A percentile compares a stretch with the other conserved stretches of the same genome.
Conservation (phyloP, 257 asterid genomes). For the Verbena officinalis region DNA sequence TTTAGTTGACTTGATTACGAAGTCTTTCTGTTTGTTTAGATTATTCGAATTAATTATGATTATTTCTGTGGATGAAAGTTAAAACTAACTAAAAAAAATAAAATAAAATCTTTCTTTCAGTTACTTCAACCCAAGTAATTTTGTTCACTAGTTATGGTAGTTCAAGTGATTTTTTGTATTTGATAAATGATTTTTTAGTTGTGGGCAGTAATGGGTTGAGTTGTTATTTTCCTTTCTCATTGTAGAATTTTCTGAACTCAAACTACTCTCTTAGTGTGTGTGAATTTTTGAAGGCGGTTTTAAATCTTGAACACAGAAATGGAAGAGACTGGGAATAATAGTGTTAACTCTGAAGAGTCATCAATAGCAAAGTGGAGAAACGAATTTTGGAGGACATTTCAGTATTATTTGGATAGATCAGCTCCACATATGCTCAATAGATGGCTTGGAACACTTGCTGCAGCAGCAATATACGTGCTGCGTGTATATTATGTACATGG, state of each 20-base stretch:
- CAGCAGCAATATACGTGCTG: constrained; percentile 52
- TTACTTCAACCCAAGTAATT: neutral
- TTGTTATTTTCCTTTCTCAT: neutral
- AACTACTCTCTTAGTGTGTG: neutral
- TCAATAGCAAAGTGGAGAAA: constrained; percentile 56
- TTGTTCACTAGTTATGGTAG: neutral
- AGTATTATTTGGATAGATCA: constrained; percentile 53
- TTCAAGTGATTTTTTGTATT: constrained; percentile 18
- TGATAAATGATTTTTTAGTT: neutral
- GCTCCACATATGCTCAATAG: constrained; percentile 51
- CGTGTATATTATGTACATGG: constrained; percentile 55
- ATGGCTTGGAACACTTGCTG: constrained; percentile 64
- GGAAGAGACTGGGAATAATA: constrained; percentile 44
- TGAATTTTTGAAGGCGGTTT: constrained; percentile 10
- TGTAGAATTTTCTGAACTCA: constrained; percentile 1
- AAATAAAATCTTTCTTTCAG: neutral
- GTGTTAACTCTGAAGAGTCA: constrained; percentile 34
- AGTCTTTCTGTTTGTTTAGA: constrained; percentile 1
- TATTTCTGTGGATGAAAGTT: neutral
- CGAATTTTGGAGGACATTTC: constrained; percentile 51
- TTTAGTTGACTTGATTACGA: constrained; percentile 14
- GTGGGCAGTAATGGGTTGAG: neutral
- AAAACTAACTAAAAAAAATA: neutral
- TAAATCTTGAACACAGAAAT: constrained; percentile 21
- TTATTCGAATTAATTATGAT: constrained; percentile 1